Evolutionary conservation across 1,284 basidiomycete genomes (phyloP).

Genomic region (Calocybe gambosa): DNA sequence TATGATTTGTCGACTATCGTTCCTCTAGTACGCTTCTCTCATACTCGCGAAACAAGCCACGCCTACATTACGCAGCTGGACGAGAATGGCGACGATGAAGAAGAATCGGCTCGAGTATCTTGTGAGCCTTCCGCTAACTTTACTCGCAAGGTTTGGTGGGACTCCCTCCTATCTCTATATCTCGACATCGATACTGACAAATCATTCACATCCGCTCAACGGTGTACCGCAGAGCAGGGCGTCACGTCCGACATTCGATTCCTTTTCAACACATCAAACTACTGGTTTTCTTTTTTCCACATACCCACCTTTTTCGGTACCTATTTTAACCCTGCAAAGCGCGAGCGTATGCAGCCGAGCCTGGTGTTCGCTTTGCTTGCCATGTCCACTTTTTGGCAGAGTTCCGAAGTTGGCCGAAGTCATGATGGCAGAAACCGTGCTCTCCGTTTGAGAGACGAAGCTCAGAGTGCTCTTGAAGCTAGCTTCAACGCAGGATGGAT

Average conservation of each 20-base stretch:
- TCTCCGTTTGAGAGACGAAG: conserved; percentile 53
- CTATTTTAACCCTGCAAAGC: conserved; percentile 46
- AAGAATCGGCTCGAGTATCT: conserved; percentile 24
- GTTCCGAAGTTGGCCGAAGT: conserved; percentile 52
- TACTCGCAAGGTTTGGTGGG: conserved; percentile 73
- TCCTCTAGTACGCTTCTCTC: conserved; percentile 14
- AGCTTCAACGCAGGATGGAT: conserved; percentile 65
- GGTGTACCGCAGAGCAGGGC: conserved; percentile 36
- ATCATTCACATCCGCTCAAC: conserved; percentile 34
- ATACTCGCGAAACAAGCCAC: conserved; percentile 1
- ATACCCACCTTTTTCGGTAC: conserved; percentile 58
- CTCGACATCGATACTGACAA: conserved; percentile 25
- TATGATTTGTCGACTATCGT: conserved; percentile 18
- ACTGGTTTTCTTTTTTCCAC: conserved; percentile 71
- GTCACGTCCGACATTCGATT: conserved; percentile 58
- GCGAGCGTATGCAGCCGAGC: conserved; percentile 60
- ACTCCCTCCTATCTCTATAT: conserved; percentile 57
- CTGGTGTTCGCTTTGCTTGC: conserved; percentile 61
- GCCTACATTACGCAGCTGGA: conserved; percentile 29
- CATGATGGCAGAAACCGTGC: conserved; percentile 47
- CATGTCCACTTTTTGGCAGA: conserved; percentile 62
- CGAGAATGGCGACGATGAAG: conserved; percentile 30
- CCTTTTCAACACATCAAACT: conserved; percentile 56
- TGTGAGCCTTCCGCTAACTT: conserved; percentile 57
- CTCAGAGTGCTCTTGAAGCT: conserved; percentile 65